phyloP scores from a whole-genome alignment of 768 basidiomycete species.

The Agrocybe praecox region DNA sequence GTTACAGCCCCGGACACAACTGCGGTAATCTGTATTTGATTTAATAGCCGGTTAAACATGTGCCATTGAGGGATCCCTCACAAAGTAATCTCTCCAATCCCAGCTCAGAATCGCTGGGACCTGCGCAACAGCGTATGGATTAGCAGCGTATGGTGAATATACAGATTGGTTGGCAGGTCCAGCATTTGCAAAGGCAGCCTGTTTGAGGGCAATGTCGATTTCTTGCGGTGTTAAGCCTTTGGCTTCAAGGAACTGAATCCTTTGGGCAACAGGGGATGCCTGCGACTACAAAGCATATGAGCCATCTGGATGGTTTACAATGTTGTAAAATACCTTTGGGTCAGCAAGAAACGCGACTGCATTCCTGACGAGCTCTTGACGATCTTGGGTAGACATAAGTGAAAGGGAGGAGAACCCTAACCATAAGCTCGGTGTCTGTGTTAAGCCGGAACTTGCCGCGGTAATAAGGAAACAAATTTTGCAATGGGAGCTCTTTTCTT shows the following conservation, averaged over 20 bases:
- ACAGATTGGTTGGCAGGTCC: constrained; percentile 32
- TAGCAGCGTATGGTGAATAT: constrained; percentile 41
- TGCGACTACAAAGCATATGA: constrained; percentile 28
- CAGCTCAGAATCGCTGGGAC: constrained; percentile 53
- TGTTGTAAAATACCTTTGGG: constrained; percentile 58
- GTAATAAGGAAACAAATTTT: constrained; percentile 25
- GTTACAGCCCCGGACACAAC: constrained; percentile 86
- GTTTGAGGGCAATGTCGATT: constrained; percentile 83
- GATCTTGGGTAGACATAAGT: constrained; percentile 53
- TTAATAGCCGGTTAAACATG: constrained; percentile 17
- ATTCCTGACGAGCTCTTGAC: constrained; percentile 76
- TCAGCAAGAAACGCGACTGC: constrained; percentile 88
- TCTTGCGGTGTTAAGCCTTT: constrained; percentile 86
- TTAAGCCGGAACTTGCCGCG: constrained; percentile 25
- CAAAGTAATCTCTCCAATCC: constrained; percentile 99
- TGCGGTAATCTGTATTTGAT: constrained; percentile 74
- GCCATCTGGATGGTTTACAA: neutral
- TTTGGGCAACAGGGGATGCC: constrained; percentile 77
- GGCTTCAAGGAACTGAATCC: constrained; percentile 92
- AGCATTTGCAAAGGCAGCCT: constrained; percentile 41
- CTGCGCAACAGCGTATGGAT: constrained; percentile 34
- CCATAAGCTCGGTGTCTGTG: constrained; percentile 17
- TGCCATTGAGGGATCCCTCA: constrained; percentile 41
- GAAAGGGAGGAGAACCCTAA: constrained; percentile 17
- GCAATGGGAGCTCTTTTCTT: constrained; percentile 16